Conservation (phyloP, 2,329 filamentous ascomycete species). For the Aureobasidium subglaciale region DNA sequence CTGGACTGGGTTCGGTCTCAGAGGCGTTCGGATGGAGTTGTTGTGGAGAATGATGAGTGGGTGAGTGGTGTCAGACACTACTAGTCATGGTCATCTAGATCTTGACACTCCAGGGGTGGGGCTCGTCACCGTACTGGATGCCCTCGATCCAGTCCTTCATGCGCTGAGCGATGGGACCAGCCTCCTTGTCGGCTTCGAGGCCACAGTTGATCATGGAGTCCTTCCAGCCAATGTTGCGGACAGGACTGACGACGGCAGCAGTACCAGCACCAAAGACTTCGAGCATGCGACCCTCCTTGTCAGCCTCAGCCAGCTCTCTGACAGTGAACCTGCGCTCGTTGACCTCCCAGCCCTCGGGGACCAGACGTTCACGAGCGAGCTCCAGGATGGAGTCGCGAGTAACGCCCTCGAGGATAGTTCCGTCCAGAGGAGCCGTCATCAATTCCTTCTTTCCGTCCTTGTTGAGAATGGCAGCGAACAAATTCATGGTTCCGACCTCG, state of each 20-base stretch:
- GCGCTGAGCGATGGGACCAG: constrained; percentile 72
- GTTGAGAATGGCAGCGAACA: constrained; percentile 81
- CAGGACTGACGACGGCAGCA: constrained; percentile 85
- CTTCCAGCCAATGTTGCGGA: constrained; percentile 84
- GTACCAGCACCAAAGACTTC: constrained; percentile 94
- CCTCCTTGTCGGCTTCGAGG: constrained; percentile 72
- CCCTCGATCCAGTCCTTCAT: constrained; percentile 97
- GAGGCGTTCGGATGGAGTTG: too few species aligned
- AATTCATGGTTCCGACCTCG: constrained; percentile 98
- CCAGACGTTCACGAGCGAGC: constrained; percentile 76
- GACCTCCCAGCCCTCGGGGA: constrained; percentile 79
- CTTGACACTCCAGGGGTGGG: constrained; percentile 75
- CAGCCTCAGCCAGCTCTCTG: constrained; percentile 72
- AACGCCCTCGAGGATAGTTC: constrained; percentile 92
- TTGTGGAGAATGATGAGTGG: too few species aligned
- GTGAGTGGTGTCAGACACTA: too few species aligned
- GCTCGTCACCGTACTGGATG: constrained; percentile 90
- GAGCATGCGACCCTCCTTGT: constrained; percentile 74
- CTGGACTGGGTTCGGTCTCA: too few species aligned
- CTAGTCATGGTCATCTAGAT: not conserved
- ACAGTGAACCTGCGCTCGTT: constrained; percentile 89
- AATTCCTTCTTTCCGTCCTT: constrained; percentile 86
- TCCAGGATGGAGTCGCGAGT: constrained; percentile 85
- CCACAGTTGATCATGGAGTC: constrained; percentile 77
- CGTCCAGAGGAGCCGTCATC: constrained; percentile 89